Percentiles rank a stretch among this genome's conserved stretches.
These are phyloP conservation scores for Scedosporium minutisporum DNA, from an alignment of 2,329 filamentous ascomycete species.

Conservation along the genomic window DNA sequence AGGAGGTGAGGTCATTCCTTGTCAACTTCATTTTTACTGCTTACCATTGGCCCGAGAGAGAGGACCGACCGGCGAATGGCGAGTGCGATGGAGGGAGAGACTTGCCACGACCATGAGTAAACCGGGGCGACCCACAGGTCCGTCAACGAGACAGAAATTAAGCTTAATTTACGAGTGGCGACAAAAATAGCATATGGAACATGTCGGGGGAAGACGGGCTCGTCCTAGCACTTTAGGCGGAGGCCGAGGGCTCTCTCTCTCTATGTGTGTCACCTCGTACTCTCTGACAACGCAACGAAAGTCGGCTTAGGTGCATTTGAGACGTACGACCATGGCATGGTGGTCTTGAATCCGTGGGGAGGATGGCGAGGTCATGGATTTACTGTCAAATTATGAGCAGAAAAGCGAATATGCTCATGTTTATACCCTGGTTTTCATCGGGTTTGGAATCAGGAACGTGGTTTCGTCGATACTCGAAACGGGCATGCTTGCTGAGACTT, in stretches of 20 bases:
- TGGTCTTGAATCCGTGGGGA: no score
- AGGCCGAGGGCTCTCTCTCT: neutral
- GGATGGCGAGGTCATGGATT: no score
- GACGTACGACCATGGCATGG: no score
- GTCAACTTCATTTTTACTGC: neutral
- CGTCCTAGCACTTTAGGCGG: neutral
- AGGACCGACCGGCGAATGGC: neutral
- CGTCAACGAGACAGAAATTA: conserved; percentile 2
- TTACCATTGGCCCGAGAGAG: no score
- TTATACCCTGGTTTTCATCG: neutral
- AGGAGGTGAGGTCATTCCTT: no score
- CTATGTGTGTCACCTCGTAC: neutral
- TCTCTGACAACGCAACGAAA: no score
- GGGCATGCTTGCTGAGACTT: neutral
- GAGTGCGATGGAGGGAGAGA: neutral
- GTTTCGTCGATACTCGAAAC: neutral
- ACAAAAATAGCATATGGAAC: conserved; percentile 5
- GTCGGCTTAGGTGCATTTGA: no score
- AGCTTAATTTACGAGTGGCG: conserved; percentile 7
- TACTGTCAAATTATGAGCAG: no score
- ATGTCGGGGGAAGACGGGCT: neutral
- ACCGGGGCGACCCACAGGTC: neutral
- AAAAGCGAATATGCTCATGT: no score
- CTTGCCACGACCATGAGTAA: neutral
- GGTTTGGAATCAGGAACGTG: no score